Percentiles rank a stretch among this genome's conserved stretches.
Conservation (phyloP, 2,329 filamentous ascomycete species). For the Epichloe sp. region DNA sequence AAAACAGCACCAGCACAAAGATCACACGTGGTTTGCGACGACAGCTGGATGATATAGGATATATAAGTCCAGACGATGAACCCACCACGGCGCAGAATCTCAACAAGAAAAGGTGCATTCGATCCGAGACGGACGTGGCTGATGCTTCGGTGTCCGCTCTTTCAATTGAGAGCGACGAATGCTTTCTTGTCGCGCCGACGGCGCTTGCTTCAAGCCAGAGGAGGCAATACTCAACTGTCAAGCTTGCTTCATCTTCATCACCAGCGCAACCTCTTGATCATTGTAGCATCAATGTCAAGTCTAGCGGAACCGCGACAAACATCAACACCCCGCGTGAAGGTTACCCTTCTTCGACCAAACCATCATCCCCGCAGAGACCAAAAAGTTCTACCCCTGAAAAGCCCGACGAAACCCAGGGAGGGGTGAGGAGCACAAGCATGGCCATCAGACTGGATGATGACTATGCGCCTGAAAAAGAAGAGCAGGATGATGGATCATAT, state of each 20-base stretch:
- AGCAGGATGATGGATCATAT: conserved; percentile 9
- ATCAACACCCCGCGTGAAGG: conserved; percentile 19
- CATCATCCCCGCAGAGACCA: background rate
- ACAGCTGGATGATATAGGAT: conserved; percentile 9
- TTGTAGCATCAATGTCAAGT: conserved; percentile 9
- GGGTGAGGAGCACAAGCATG: background rate
- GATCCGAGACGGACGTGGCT: conserved; percentile 1
- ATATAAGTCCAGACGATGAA: conserved; percentile 8
- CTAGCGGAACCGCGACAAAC: conserved; percentile 23
- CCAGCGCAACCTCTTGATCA: background rate
- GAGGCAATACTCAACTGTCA: conserved; percentile 19
- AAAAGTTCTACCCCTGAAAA: background rate
- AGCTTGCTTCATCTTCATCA: conserved; percentile 10
- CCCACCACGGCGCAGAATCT: background rate
- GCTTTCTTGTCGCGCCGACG: conserved; percentile 21
- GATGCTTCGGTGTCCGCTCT: conserved; percentile 6
- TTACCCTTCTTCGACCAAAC: background rate
- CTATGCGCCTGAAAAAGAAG: background rate
- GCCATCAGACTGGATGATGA: background rate
- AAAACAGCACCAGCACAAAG: conserved; percentile 6
- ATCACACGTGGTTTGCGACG: conserved; percentile 9
- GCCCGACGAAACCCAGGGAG: background rate
- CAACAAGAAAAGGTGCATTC: background rate
- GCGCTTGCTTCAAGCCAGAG: conserved; percentile 24
- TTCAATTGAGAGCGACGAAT: conserved; percentile 14